A percentile compares a stretch with the other conserved stretches of the same genome.
Conservation (phyloP, 345 rosid species). For the Mallotus nudiflorus region DNA sequence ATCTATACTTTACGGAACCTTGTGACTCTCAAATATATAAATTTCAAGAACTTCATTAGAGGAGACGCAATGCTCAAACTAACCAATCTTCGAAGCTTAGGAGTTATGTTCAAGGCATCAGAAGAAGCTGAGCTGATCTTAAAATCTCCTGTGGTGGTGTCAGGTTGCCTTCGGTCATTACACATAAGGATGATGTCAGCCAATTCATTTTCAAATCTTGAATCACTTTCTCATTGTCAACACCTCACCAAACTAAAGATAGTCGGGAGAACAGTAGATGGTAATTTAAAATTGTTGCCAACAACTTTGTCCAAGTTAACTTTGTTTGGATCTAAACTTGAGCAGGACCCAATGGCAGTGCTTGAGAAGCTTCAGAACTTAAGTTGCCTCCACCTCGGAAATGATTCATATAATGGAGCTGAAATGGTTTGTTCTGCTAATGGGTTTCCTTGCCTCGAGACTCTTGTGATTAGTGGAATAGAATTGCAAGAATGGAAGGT, state of each 20-base stretch:
- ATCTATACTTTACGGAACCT: not conserved
- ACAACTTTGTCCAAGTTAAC: not conserved
- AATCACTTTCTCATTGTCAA: not conserved
- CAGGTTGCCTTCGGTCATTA: not conserved
- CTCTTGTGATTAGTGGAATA: not conserved
- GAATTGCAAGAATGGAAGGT: constrained; percentile 7
- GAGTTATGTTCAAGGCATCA: not conserved
- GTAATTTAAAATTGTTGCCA: not conserved
- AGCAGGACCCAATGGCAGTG: constrained; percentile 7
- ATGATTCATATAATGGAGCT: not conserved
- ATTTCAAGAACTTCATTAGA: not conserved
- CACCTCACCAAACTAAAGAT: not conserved
- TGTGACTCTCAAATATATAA: not conserved
- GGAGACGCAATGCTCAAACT: not conserved
- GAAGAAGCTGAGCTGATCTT: not conserved
- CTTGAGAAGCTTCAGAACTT: constrained; percentile 12
- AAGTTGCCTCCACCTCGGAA: not conserved
- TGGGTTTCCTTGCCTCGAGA: not conserved
- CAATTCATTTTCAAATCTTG: not conserved
- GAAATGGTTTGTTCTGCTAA: not conserved
- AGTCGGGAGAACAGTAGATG: not conserved
- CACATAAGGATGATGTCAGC: not conserved
- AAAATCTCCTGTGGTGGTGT: not conserved
- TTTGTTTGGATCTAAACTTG: not conserved
- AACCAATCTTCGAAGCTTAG: not conserved